Evolutionary conservation across 2,329 filamentous ascomycete species (phyloP).

Genomic region (Coniochaeta hoffmannii): DNA sequence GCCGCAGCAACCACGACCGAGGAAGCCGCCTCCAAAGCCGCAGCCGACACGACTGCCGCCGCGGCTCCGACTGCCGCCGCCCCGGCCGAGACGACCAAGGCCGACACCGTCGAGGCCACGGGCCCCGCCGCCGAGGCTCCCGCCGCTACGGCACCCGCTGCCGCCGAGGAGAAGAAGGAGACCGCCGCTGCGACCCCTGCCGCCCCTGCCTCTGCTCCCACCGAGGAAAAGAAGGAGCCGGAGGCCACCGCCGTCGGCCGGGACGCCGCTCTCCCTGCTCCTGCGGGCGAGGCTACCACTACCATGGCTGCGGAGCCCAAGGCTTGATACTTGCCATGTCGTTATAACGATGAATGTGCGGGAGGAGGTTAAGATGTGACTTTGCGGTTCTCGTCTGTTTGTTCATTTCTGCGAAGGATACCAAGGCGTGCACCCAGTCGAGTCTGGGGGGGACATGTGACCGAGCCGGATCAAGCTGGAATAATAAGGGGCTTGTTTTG

Average conservation of each 20-base stretch:
- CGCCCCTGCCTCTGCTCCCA: slow-evolving; percentile 17
- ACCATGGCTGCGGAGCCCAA: neutral
- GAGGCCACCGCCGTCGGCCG: slow-evolving; percentile 18
- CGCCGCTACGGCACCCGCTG: slow-evolving; percentile 12
- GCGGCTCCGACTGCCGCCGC: slow-evolving; percentile 11
- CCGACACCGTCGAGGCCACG: slow-evolving; percentile 18
- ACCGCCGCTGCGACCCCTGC: slow-evolving; percentile 12
- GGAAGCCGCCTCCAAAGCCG: neutral
- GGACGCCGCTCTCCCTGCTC: slow-evolving; percentile 9
- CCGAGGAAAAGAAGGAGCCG: slow-evolving; percentile 12
- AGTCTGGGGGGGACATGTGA: neutral
- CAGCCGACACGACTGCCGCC: slow-evolving; percentile 6
- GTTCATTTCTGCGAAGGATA: slow-evolving; percentile 1
- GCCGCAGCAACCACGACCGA: neutral
- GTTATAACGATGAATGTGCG: neutral
- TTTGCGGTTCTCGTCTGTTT: neutral
- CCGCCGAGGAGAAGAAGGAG: slow-evolving; percentile 16
- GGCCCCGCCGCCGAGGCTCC: slow-evolving; percentile 8
- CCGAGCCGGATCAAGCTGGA: neutral
- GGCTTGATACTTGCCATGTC: neutral
- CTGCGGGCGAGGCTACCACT: neutral
- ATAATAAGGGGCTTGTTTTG: neutral
- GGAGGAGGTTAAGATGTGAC: neutral
- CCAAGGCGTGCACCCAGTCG: neutral
- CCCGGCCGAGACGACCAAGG: slow-evolving; percentile 19